Evolutionary conservation across 1,284 basidiomycete species (phyloP), one percentile per base, ranked within the genome.

Genomic region (Schizophyllum commune): DNA sequence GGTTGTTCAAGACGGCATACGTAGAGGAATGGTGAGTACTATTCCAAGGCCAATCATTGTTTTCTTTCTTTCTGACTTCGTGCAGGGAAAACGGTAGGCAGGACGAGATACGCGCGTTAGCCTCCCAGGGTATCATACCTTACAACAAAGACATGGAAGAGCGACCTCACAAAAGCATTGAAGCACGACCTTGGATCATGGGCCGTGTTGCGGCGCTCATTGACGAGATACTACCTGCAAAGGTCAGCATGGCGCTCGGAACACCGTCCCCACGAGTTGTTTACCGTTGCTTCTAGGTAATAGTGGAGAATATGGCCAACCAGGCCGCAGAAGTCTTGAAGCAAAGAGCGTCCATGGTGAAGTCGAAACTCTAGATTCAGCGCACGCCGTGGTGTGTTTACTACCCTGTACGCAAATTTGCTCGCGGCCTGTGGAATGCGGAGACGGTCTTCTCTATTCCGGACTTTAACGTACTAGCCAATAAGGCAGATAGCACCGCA

Each of bases 271-370:
- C 7, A 17, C 4, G 15, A 52, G 5, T 52, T 7, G 19, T 11
- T 55, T 3, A 55, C 6, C 53, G 4, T 3, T 11, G 53, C 2
- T 5, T 20, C 5, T n/a, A 55, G 74, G 76, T 79, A 58, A 95
- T 95, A 67, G 80, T 95, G 53, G 90, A 94, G 27, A 81, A 81
- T 63, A 94, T 95, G 91, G 82, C 92, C 4, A 73, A 78, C 15
- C 83, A 88, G 3, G 91, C 89, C n/a, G 82, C 77, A 39, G 71
- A 74, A 64, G 75, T 83, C 63, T 27, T 66, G 51, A 47, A 56
- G 33, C 63, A 63, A 33, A 61, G 65, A 15, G 22, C 15, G 4
- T 56, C 55, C 2, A 32, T 57, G 56, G 22, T 57, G 11, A 57
- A 13, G 9, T 9, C 22, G 53, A 55, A 15, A 3, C 13, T 27